Evolutionary conservation across 768 basidiomycete species (phyloP).

Genomic region (Fomitopsis pulvina): DNA sequence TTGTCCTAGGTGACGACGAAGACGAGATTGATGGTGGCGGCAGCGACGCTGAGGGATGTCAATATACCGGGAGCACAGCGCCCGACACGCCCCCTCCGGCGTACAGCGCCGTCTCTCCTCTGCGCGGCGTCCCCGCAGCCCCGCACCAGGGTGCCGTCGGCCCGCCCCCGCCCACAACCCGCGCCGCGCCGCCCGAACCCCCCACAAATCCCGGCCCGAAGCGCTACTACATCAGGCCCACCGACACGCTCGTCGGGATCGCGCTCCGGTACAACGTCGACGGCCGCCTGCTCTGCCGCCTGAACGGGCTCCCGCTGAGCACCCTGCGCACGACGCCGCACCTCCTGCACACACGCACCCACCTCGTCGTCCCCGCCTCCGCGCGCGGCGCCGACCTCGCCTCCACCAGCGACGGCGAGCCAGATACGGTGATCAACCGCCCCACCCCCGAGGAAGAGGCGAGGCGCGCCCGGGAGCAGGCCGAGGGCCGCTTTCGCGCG

Average conservation of each 20-base stretch:
- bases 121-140: not conserved
- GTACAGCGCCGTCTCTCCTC: conserved; percentile 2
- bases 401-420: conserved; percentile 7
- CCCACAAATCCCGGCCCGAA: conserved; percentile 1
- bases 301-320: conserved; percentile 61
- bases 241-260: conserved; percentile 62
- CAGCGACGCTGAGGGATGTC: not conserved
- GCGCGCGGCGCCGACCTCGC: conserved; percentile 16
- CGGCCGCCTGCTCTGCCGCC: conserved; percentile 51
- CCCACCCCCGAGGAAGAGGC: conserved; percentile 34
- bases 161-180: not conserved
- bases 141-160: not conserved
- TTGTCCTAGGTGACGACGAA: conserved; percentile 60
- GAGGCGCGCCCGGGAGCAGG: conserved; percentile 40
- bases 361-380: conserved; percentile 46
- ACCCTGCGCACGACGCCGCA: conserved; percentile 68
- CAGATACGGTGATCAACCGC: conserved; percentile 18
- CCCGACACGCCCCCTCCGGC: conserved; percentile 16
- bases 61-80: conserved; percentile 8
- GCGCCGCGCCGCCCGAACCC: not conserved
- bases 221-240: conserved; percentile 47
- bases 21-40: conserved; percentile 37
- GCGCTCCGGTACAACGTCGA: conserved; percentile 54
- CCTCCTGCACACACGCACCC: conserved; percentile 61
- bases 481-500: conserved; percentile 53